A percentile compares a stretch with the other conserved stretches of the same genome.
phyloP scores from a whole-genome alignment of 257 asterid genomes.

The Nyctanthes arbortristis region DNA sequence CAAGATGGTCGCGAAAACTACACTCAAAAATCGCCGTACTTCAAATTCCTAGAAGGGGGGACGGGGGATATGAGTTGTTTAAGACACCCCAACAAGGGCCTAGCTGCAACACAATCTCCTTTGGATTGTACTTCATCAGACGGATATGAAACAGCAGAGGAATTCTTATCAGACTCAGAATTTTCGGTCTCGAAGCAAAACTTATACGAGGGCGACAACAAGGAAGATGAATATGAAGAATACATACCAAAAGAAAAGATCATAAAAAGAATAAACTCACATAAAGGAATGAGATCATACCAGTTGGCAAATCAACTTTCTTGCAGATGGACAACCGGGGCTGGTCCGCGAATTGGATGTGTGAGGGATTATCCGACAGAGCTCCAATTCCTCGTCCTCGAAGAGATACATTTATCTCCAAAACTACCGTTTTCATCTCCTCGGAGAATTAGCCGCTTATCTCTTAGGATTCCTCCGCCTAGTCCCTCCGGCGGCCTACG shows the following conservation, averaged over 20 bases:
- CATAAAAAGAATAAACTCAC: constrained; percentile 61
- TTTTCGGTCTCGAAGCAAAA: constrained; percentile 56
- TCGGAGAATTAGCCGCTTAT: constrained; percentile 24
- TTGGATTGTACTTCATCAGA: too few relatives aligned
- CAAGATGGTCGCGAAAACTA: constrained; percentile 54
- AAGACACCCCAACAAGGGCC: constrained; percentile 33
- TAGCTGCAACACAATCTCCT: too few relatives aligned
- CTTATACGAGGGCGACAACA: constrained; percentile 42
- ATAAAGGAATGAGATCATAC: constrained; percentile 63
- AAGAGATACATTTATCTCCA: constrained; percentile 77
- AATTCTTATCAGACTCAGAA: constrained; percentile 59
- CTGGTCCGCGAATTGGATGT: constrained; percentile 89
- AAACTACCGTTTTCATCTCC: constrained; percentile 39
- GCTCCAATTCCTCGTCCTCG: constrained; percentile 68
- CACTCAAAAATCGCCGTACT: constrained; percentile 55
- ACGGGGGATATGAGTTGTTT: constrained; percentile 42
- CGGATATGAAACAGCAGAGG: constrained; percentile 83
- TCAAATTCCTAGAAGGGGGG: constrained; percentile 52
- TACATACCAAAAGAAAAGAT: constrained; percentile 60
- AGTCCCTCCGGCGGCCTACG: constrained; percentile 19
- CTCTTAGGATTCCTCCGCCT: constrained; percentile 18
- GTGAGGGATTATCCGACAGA: constrained; percentile 83
- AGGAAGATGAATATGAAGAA: constrained; percentile 46
- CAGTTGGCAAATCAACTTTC: constrained; percentile 72
- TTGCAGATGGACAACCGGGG: constrained; percentile 90